These are phyloP conservation scores for Neurospora crassa DNA, from an alignment of 2,329 filamentous ascomycete genomes.

Conservation along the genomic window DNA sequence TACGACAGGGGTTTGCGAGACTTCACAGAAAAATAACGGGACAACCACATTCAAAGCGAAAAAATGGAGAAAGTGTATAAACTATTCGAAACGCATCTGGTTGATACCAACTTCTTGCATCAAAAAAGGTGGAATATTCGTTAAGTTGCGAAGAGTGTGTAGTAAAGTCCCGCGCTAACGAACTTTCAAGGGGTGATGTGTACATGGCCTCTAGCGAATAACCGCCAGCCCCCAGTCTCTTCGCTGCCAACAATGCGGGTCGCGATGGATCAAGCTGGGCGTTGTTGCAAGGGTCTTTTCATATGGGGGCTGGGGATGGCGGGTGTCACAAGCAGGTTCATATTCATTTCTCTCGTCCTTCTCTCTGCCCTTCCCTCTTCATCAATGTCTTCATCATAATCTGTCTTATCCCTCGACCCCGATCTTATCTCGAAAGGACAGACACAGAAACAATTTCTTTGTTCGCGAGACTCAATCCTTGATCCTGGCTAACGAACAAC, in stretches of 20 bases:
- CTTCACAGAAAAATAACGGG: too few species aligned
- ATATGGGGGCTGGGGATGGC: not conserved
- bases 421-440: not conserved
- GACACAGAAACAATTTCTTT: not conserved
- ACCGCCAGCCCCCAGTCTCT: not conserved
- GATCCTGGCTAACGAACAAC: not conserved
- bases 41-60: too few species aligned
- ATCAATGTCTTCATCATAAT: not conserved
- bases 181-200: too few species aligned
- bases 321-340: not conserved
- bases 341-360: not conserved
- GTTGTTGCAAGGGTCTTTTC: not conserved
- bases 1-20: too few species aligned
- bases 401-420: not conserved
- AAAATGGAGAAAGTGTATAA: too few species aligned
- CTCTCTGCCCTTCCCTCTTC: not conserved
- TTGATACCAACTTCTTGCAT: too few species aligned
- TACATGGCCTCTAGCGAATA: not conserved
- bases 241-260: not conserved
- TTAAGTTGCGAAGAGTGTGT: too few species aligned
- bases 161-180: too few species aligned
- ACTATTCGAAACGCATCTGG: too few species aligned
- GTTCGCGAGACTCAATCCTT: not conserved
- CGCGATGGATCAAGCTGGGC: not conserved
- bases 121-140: too few species aligned